Evolutionary conservation across 768 basidiomycete genomes (phyloP), one percentile per base, ranked within the genome.

Genomic region (Tulasnella calospora): DNA sequence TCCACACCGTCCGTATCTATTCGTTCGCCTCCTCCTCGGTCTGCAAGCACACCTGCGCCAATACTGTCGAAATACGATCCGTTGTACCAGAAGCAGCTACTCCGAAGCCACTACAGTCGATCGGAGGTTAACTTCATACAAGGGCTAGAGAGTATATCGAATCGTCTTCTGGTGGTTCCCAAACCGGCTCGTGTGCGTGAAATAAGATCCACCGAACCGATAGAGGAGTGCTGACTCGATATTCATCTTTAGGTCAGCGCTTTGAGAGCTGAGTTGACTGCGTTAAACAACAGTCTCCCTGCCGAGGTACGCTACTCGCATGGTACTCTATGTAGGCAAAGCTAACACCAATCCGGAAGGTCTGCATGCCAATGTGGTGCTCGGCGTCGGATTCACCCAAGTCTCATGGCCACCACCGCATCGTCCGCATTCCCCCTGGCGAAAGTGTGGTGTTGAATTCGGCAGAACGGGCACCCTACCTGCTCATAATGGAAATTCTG

Each of bases 391-490:
- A 93, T 83, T 35, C 84, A 83, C 78, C 81, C 84, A 30, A 83
- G 55, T 86, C 88, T 8, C 86, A 89, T 82, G 90, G 93, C 7
- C 97, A 99, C 83, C 96, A 98, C 83, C 92, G 95, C 61, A 94
- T 99, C 74, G 96, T 99, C 73, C 91, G 98, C 80, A 97, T 99
- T 82, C 96, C 97, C 15, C 97, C 98, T 3, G 95, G 96, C 19
- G 98, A 99, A 86, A 93, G 94, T 78, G 98, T 99, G 69, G 98
- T 99, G 13, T 88, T 99, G 36, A 99, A 99, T 83, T 99, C 97
- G 27, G 98, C 98, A 3, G 96, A 99, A 84, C 89, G 94, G 46
- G 96, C 95, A 0, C 98, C 98, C 6, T 99, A 94, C 83, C 88
- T 99, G 27, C 89, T 99, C 33, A 88, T 96, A 79, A 89, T 99